These are phyloP conservation scores for Erucastrum elatum DNA, from an alignment of 345 rosid genomes.

Conservation along the genomic window DNA sequence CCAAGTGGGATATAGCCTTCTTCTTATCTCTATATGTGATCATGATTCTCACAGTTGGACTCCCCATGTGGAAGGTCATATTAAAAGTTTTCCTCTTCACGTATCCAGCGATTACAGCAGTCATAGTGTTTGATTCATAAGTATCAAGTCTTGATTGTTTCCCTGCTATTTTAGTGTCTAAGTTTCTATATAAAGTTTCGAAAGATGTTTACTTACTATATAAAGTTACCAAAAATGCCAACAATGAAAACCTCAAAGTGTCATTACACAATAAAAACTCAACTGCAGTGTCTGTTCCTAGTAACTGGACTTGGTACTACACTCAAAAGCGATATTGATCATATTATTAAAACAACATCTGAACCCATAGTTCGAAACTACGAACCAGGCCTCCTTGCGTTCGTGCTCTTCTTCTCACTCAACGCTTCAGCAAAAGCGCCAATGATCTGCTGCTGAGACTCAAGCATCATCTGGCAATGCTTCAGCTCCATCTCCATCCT, in stretches of 20 bases:
- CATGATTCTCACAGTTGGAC: slow-evolving; percentile 22
- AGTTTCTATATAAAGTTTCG: no score
- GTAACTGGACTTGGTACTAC: slow-evolving; percentile 28
- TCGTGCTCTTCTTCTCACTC: slow-evolving; percentile 50
- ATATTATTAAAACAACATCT: not conserved
- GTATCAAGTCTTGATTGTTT: not conserved
- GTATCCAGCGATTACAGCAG: not conserved
- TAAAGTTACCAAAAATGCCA: slow-evolving; percentile 11
- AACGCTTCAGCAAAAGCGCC: slow-evolving; percentile 48
- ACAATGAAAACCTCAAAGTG: not conserved
- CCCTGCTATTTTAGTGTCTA: no score
- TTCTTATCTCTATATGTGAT: slow-evolving; percentile 9
- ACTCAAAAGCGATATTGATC: slow-evolving; percentile 14
- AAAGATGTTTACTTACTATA: not conserved
- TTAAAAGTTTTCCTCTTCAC: not conserved
- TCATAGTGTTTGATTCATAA: not conserved
- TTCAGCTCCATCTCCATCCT: slow-evolving; percentile 71
- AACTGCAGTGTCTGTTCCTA: slow-evolving; percentile 11
- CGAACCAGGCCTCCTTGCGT: slow-evolving; percentile 27
- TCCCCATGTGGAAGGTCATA: slow-evolving; percentile 19
- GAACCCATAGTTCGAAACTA: slow-evolving; percentile 2
- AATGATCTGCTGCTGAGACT: slow-evolving; percentile 59
- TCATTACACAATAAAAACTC: slow-evolving; percentile 19
- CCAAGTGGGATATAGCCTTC: slow-evolving; percentile 13
- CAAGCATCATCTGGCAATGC: slow-evolving; percentile 68